These are phyloP conservation scores for Pythium chondricola DNA, from an alignment of 352 stramenopile genomes.

Conservation along the genomic window DNA sequence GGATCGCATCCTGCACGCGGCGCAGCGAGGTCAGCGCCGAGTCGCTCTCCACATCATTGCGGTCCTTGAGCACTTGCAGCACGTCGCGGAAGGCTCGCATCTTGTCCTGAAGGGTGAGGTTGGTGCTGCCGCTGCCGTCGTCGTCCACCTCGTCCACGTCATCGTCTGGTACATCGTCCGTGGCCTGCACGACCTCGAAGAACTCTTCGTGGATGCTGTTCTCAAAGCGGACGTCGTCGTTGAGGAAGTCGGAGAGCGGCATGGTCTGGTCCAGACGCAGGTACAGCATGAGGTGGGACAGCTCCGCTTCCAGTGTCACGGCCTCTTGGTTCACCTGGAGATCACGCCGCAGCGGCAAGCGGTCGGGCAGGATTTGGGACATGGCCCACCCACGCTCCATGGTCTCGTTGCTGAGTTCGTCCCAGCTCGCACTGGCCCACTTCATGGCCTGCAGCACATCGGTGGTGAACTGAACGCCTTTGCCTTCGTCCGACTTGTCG, in stretches of 20 bases:
- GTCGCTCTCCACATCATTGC: slow-evolving; percentile 51
- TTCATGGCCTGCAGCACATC: slow-evolving; percentile 78
- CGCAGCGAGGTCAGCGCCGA: slow-evolving; percentile 44
- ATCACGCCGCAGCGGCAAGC: slow-evolving; percentile 38
- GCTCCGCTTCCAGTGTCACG: slow-evolving; percentile 48
- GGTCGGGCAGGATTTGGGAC: slow-evolving; percentile 49
- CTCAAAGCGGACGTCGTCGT: slow-evolving; percentile 63
- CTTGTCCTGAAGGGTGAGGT: slow-evolving; percentile 69
- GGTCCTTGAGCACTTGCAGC: slow-evolving; percentile 66
- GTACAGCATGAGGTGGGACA: slow-evolving; percentile 62
- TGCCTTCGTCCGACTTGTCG: slow-evolving; percentile 42
- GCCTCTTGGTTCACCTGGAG: slow-evolving; percentile 56
- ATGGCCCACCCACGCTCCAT: slow-evolving; percentile 60
- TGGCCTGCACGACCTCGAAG: slow-evolving; percentile 68
- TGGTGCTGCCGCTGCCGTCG: slow-evolving; percentile 22
- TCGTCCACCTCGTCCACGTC: slow-evolving; percentile 50
- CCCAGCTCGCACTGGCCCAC: slow-evolving; percentile 61
- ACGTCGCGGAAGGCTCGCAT: slow-evolving; percentile 75
- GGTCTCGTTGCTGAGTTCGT: slow-evolving; percentile 63
- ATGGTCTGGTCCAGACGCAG: slow-evolving; percentile 51
- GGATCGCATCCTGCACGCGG: slow-evolving; percentile 59
- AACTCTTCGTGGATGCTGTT: slow-evolving; percentile 78
- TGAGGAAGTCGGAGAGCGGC: slow-evolving; percentile 60
- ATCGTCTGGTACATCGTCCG: slow-evolving; percentile 61
- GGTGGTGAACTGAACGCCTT: slow-evolving; percentile 43